Conservation (phyloP, 1,284 basidiomycete genomes). For the Tylopilus sp. region DNA sequence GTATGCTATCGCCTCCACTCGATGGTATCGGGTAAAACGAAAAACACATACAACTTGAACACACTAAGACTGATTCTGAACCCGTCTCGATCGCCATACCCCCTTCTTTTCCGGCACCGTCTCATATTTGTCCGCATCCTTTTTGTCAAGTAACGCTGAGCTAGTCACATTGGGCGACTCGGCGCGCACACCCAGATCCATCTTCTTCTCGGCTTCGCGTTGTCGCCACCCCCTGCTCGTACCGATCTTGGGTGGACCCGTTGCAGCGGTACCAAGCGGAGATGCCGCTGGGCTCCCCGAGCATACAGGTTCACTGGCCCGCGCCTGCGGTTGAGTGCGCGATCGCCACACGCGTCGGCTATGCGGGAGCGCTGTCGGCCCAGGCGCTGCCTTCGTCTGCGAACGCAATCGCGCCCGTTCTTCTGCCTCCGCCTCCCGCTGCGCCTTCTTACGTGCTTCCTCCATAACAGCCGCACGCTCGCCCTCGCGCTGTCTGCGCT, state of each 20-base stretch:
- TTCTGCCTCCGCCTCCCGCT: slow-evolving; percentile 87
- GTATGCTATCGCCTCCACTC: too few relatives aligned
- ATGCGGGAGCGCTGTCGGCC: background rate
- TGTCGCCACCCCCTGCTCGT: slow-evolving; percentile 63
- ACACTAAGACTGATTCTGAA: slow-evolving; percentile 27
- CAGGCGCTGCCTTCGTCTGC: slow-evolving; percentile 33
- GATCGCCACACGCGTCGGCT: slow-evolving; percentile 29
- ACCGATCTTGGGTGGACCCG: slow-evolving; percentile 45
- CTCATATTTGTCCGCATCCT: slow-evolving; percentile 80
- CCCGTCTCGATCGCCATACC: slow-evolving; percentile 56
- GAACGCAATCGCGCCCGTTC: slow-evolving; percentile 54
- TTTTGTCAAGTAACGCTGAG: slow-evolving; percentile 47
- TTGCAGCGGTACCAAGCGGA: slow-evolving; percentile 41
- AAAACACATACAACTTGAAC: too few relatives aligned
- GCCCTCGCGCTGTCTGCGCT: slow-evolving; percentile 72
- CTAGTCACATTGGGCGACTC: slow-evolving; percentile 51
- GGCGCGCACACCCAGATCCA: slow-evolving; percentile 28
- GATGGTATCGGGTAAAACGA: too few relatives aligned
- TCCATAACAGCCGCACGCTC: slow-evolving; percentile 75
- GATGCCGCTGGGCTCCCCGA: slow-evolving; percentile 40
- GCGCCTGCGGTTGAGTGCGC: slow-evolving; percentile 20
- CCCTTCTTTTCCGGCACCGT: slow-evolving; percentile 60
- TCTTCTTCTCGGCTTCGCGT: slow-evolving; percentile 42
- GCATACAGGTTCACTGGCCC: slow-evolving; percentile 44
- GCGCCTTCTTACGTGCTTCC: slow-evolving; percentile 67